Conservation (phyloP, 192 early-diverging fungal genomes). For the Lunasporangiospora selenospora region DNA sequence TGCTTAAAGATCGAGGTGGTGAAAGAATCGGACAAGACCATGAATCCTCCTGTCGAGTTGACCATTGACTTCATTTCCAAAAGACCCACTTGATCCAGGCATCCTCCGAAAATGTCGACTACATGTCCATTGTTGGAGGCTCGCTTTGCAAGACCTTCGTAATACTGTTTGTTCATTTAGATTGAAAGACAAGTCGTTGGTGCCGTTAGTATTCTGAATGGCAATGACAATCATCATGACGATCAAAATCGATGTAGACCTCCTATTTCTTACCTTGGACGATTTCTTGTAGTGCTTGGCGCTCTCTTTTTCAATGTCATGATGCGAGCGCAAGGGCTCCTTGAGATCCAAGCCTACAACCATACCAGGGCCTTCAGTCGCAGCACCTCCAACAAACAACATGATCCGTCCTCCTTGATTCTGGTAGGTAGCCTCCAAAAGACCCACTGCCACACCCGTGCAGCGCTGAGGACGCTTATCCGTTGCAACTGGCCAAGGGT, state of each 20-base stretch:
- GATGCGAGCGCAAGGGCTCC: constrained; percentile 96
- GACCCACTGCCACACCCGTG: constrained; percentile 93
- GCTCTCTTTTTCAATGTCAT: constrained; percentile 96
- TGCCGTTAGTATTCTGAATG: too few species aligned
- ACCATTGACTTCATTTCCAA: constrained; percentile 96
- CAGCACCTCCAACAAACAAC: constrained; percentile 93
- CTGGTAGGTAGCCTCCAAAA: constrained; percentile 93
- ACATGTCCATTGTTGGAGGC: constrained; percentile 88
- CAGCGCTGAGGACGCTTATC: constrained; percentile 94
- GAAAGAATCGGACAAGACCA: constrained; percentile 97
- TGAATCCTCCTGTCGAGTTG: constrained; percentile 90
- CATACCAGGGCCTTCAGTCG: constrained; percentile 95
- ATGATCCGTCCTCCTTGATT: constrained; percentile 93
- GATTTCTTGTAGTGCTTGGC: constrained; percentile 95
- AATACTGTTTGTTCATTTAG: constrained; percentile 85
- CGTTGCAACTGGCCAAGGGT: constrained; percentile 95
- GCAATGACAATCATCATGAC: too few species aligned
- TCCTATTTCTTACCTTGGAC: constrained; percentile 63
- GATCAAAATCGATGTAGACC: too few species aligned
- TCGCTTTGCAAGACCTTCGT: constrained; percentile 88
- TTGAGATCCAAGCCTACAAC: constrained; percentile 94
- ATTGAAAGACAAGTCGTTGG: too few species aligned
- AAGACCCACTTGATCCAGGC: constrained; percentile 95
- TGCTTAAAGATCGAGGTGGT: constrained; percentile 97
- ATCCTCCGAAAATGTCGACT: constrained; percentile 97